Conservation (phyloP, 2,329 filamentous ascomycete species). For the Aspergillus puulaauensis region DNA sequence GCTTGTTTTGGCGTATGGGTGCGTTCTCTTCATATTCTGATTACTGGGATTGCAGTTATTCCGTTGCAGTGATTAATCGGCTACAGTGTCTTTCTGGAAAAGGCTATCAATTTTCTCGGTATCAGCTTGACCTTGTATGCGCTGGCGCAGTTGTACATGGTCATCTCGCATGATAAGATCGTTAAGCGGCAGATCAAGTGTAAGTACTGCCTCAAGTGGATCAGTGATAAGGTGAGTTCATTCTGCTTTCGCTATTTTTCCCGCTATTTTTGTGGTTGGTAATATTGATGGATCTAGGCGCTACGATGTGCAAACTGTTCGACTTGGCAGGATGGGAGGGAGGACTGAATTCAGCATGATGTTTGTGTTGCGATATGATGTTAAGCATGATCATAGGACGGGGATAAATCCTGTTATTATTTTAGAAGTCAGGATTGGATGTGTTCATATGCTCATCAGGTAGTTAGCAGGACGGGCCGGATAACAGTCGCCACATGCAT, state of each 20-base stretch:
- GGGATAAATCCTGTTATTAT: too few species aligned
- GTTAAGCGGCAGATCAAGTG: conserved; percentile 71
- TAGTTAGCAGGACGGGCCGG: too few species aligned
- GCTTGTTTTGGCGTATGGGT: conserved; percentile 71
- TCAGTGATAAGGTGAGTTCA: conserved; percentile 60
- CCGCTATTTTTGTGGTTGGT: neutral
- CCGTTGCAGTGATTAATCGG: neutral
- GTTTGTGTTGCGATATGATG: too few species aligned
- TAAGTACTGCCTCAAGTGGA: conserved; percentile 49
- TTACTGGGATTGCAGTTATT: neutral
- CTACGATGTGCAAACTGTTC: conserved; percentile 57
- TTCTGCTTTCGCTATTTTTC: neutral
- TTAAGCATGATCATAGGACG: too few species aligned
- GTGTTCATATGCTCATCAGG: too few species aligned
- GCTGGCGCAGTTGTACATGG: conserved; percentile 63
- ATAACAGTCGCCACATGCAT: too few species aligned
- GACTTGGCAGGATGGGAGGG: conserved; percentile 58
- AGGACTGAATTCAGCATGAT: conserved; percentile 34
- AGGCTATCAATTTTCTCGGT: conserved; percentile 63
- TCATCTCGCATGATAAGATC: conserved; percentile 62
- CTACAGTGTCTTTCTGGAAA: conserved; percentile 36
- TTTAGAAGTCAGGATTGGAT: too few species aligned
- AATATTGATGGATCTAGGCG: conserved; percentile 31
- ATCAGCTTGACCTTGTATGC: conserved; percentile 66
- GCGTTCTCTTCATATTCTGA: neutral